These are phyloP conservation scores for Claviceps lovelessii DNA, from an alignment of 2,329 filamentous ascomycete genomes.

Conservation along the genomic window DNA sequence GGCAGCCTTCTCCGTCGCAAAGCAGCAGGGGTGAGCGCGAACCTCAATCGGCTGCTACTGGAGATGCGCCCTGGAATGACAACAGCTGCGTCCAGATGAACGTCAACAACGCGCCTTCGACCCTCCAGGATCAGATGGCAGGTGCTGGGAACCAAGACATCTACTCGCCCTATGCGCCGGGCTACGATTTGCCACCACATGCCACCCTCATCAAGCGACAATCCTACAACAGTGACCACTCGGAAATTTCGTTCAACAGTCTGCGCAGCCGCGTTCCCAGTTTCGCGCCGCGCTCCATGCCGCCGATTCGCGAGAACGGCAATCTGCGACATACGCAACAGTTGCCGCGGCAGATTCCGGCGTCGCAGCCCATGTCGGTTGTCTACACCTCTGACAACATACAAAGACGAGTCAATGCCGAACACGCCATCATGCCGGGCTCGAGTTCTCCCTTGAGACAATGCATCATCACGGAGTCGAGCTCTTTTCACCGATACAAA, in stretches of 20 bases:
- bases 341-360: neutral
- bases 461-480: constrained; percentile 27
- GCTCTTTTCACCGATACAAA: constrained; percentile 38
- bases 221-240: constrained; percentile 7
- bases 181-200: constrained; percentile 1
- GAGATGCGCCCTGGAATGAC: neutral
- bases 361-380: neutral
- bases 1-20: neutral
- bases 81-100: neutral
- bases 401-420: neutral
- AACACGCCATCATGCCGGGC: neutral
- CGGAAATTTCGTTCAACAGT: constrained; percentile 5
- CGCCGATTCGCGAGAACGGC: constrained; percentile 4
- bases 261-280: constrained; percentile 2
- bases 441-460: constrained; percentile 11
- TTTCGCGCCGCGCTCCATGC: constrained; percentile 3
- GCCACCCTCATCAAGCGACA: constrained; percentile 5
- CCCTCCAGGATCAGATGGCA: neutral
- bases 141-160: neutral
- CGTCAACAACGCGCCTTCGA: neutral
- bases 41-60: neutral
- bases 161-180: neutral
- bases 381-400: neutral
- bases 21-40: neutral
- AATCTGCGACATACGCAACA: neutral